Base-by-base conservation (phyloP, 2,329 filamentous ascomycete genomes). In the Trichoderma atroviride region DNA sequence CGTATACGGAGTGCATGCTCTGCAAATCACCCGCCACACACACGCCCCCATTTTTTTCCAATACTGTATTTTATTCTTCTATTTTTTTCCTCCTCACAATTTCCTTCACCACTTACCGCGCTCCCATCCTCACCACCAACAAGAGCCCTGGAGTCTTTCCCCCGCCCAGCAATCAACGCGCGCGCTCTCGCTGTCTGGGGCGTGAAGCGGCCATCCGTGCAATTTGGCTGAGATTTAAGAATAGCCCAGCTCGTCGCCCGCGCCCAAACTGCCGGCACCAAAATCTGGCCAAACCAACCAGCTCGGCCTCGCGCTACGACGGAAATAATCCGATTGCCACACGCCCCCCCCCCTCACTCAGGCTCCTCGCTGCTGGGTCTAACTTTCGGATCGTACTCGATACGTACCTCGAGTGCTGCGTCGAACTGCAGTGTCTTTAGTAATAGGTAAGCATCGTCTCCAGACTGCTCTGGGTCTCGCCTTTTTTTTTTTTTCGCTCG, bases 311-410 rank as follows among this genome's bases (percentile, higher is more conserved):
- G 69, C 69, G 43, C 69, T 70, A 76, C 73, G 65, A 75, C 75
- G 75, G 75, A 78, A 78, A 79, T 75, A 77, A 74, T 73, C 77
- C 76, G 76, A 78, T 75, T 77, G 59, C 70, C 71, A 72, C 71
- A 71, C 71, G 27, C 73, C 73, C 69, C 74, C 70, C 71, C 35
- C 60, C 68, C 72, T 2, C 10, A 13, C n/a, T 74, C 72, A 60
- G 27, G 27, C 72, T 71, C 73, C 64, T 71, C 66, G 59, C 65
- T 71, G 47, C 65, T 63, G 47, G 60, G 60, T 63, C 60, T 53
- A 47, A 63, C 47, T 24, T 29, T 64, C 61, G 61, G 61, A 64
- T 64, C 61, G 61, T n/a, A 56, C 61, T 64, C 61, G 50, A 50
- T 71, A 72, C 72, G 77, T 74, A 75, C 47, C 76, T 79, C 61